Evolutionary conservation across 345 rosid genomes (phyloP).

Genomic region (Barbarea vulgaris): DNA sequence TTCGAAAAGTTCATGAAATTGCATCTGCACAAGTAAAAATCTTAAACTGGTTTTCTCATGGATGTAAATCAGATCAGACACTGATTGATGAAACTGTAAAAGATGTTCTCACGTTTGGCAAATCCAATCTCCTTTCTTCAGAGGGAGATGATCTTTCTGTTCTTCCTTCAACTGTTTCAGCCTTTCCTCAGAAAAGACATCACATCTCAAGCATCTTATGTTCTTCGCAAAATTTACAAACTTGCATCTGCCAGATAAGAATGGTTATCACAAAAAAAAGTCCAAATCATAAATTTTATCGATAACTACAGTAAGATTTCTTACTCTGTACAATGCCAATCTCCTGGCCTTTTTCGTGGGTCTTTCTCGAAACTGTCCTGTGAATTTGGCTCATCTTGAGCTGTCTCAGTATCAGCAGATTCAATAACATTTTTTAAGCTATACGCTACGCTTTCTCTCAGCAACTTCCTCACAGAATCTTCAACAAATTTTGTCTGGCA

Average conservation of each 20-base stretch:
- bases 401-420: conserved; percentile 16
- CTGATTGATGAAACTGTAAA: background rate
- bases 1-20: conserved; percentile 79
- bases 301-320: background rate
- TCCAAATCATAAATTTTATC: background rate
- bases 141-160: conserved; percentile 68
- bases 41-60: background rate
- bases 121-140: conserved; percentile 96
- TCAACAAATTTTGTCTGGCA: conserved; percentile 62
- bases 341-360: conserved; percentile 64
- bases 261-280: background rate
- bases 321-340: conserved; percentile 86
- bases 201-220: conserved; percentile 72
- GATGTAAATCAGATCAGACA: background rate
- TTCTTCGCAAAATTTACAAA: conserved; percentile 85
- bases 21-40: conserved; percentile 54
- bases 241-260: conserved; percentile 88
- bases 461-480: conserved; percentile 66
- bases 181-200: conserved; percentile 60
- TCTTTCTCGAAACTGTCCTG: conserved; percentile 37
- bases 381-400: conserved; percentile 24
- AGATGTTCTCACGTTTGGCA: conserved; percentile 60
- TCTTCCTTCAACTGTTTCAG: conserved; percentile 60
- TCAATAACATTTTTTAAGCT: conserved; percentile 45
- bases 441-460: conserved; percentile 63